Evolutionary conservation across 2,329 filamentous ascomycete species (phyloP), one percentile per base, ranked within the genome.

Genomic region (Coniosporium tulheliwenetii): DNA sequence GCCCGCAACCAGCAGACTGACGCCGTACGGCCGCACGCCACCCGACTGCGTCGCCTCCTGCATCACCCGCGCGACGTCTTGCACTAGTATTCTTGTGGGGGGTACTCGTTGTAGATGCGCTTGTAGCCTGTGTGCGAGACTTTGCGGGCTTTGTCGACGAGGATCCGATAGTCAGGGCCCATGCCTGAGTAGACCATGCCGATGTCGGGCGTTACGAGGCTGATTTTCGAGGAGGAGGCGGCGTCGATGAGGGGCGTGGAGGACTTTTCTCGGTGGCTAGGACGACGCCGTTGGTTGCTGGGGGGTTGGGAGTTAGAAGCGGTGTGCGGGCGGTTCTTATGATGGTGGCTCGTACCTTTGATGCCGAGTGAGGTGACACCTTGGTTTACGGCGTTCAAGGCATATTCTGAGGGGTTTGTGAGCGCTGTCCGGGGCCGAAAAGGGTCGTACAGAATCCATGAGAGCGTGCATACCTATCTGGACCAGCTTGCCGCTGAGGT

Each of bases 71-170:
- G 91, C 91, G 43, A 98, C 87, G 57, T 98, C 91, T 66, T 98
- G 91, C 43, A 98, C 91, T 67, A 98, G 76, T 81, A 98, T 98
- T 62, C 91, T 80, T 43, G 91, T 98, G 5, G 91, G 91, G 91
- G 91, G 69, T 98, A 98, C 69, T 98, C 91, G 68, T 98, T 98
- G 73, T 98, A 98, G 70, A 98, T 87, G 64, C 91, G 85, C 77
- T 98, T 98, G 79, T 98, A 98, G 63, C 80, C 82, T 38, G 91
- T 93, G 69, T 98, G 91, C 42, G 87, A 94, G 51, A 95, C 91
- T 67, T 96, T 98, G 59, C 91, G 86, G 52, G 91, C 91, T 65
- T 87, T 89, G 71, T 98, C 91, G 53, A 96, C 91, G 41, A 98
- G 75, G 43, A 98, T 85, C 63, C 91, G 80, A 70, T 96, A 98